Percentiles rank a stretch among this genome's conserved stretches.
Conservation (phyloP, 108 stramenopile genomes). For the Skeletonema marinoi region DNA sequence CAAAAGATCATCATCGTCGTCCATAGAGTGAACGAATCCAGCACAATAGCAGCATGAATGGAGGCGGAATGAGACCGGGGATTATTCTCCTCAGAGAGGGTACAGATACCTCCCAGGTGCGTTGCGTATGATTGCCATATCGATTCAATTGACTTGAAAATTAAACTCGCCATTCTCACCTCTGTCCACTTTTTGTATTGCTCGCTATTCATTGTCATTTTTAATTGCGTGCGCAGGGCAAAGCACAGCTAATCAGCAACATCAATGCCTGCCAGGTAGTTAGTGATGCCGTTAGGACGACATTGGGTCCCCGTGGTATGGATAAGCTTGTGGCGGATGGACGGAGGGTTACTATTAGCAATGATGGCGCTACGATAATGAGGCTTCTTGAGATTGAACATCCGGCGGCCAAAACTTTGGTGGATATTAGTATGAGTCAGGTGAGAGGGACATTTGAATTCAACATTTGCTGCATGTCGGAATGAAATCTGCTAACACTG, state of each 20-base stretch:
- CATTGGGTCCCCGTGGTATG: conserved; percentile 99
- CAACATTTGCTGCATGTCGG: not conserved
- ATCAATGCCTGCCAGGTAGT: conserved; percentile 99
- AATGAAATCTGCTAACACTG: not conserved
- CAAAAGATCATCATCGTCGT: no score
- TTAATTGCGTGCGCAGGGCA: conserved; percentile 72
- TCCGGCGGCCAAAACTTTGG: conserved; percentile 97
- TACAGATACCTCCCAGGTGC: conserved; percentile 95
- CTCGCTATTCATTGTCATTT: no score
- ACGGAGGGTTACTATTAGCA: conserved; percentile 91
- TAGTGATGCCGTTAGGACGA: conserved; percentile 94
- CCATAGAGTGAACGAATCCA: not conserved
- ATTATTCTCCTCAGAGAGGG: conserved; percentile 99
- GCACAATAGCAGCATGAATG: conserved; percentile 12
- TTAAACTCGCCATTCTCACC: no score
- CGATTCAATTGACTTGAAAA: no score
- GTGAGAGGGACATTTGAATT: conserved; percentile 15
- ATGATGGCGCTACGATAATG: conserved; percentile 99
- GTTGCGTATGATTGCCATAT: not conserved
- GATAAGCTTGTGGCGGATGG: conserved; percentile 97
- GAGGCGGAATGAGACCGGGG: conserved; percentile 81
- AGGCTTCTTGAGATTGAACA: conserved; percentile 97
- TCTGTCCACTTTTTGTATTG: conserved; percentile 1
- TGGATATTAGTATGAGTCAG: conserved; percentile 97
- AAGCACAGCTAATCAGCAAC: conserved; percentile 97